Evolutionary conservation across 1,139 yeast species (phyloP), one percentile per base, ranked within the genome.

Genomic region (Yamadazyma blattariae): DNA sequence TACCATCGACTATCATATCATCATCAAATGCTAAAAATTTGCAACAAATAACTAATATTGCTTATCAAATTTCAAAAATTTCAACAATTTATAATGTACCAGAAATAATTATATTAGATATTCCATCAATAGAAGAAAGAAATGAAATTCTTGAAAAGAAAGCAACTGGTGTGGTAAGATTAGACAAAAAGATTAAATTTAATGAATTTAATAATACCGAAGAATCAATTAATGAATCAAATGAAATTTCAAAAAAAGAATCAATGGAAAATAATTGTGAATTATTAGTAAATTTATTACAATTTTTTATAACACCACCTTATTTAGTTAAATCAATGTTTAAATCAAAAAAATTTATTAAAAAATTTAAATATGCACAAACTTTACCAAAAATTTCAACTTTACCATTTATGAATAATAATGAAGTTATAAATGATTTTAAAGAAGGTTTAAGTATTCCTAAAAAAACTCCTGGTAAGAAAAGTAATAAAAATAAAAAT

Each of bases 221-320:
- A 4, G 45, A 29, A 15, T 34, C 2, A 43, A 38, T 14, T 5
- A 14, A 15, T 10, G 11, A 27, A 12, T 11, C 5, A n/a, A 15
- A 18, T 19, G 32, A 40, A 20, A 29, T 3, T 48, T 36, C 30
- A 10, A 7, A 20, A 9, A 32, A 29, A 4, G 22, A 29, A 25
- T 18, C 4, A 10, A 39, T 42, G 36, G 43, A 35, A 14, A 51
- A 67, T 26, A 66, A 74, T 32, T 64, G 80, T 0, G 59, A 81
- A 51, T 51, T 80, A 13, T 67, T 87, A 30, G 94, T 95, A 1
- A 70, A 82, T 2, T 65, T 89, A 35, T 64, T 89, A 36, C 96
- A 88, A 54, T 89, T 67, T 52, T 87, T 87, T 50, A 77, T 89
- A 12, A 89, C 97, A 0, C 97, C 97, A 1, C 86, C 90, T 33